These are phyloP conservation scores for Ophiostoma ulmi DNA, from an alignment of 2,329 filamentous ascomycete species.

Conservation along the genomic window DNA sequence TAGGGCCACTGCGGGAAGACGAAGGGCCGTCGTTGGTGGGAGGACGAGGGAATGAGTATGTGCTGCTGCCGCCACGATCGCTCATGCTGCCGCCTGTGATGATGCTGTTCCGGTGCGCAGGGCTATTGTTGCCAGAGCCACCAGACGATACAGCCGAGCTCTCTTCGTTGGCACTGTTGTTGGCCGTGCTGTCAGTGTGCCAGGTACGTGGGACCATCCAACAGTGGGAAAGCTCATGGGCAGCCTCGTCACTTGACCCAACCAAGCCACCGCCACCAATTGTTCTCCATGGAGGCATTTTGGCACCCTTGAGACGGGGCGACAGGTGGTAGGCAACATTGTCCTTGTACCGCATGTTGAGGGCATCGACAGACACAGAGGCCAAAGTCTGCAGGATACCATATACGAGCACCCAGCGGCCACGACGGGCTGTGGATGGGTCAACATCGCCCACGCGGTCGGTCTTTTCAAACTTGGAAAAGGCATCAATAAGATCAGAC, in stretches of 20 bases:
- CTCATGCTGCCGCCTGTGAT: conserved; percentile 9
- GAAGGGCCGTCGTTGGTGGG: conserved; percentile 27
- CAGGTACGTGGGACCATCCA: conserved; percentile 45
- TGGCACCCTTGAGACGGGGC: conserved; percentile 47
- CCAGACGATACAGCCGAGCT: conserved; percentile 15
- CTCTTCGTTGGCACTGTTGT: conserved; percentile 27
- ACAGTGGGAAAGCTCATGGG: conserved; percentile 50
- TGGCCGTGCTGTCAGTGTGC: conserved; percentile 32
- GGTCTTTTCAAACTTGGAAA: conserved; percentile 52
- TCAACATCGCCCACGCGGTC: conserved; percentile 49
- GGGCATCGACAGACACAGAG: conserved; percentile 54
- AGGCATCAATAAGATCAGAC: conserved; percentile 52
- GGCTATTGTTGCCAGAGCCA: conserved; percentile 30
- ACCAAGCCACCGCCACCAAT: conserved; percentile 34
- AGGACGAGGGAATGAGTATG: conserved; percentile 31
- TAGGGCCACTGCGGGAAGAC: conserved; percentile 12
- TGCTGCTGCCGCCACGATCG: conserved; percentile 14
- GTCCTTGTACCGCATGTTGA: conserved; percentile 47
- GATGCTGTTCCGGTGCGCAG: conserved; percentile 24
- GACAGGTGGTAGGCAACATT: conserved; percentile 54
- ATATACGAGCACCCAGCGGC: conserved; percentile 58
- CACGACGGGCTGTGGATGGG: conserved; percentile 51
- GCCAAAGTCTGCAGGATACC: conserved; percentile 56
- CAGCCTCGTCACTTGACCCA: conserved; percentile 35
- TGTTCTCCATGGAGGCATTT: conserved; percentile 52